A percentile compares a stretch with the other conserved stretches of the same genome.
These are phyloP conservation scores for Poa pratensis DNA, from an alignment of 176 grass and related monocot genomes.

Conservation along the genomic window DNA sequence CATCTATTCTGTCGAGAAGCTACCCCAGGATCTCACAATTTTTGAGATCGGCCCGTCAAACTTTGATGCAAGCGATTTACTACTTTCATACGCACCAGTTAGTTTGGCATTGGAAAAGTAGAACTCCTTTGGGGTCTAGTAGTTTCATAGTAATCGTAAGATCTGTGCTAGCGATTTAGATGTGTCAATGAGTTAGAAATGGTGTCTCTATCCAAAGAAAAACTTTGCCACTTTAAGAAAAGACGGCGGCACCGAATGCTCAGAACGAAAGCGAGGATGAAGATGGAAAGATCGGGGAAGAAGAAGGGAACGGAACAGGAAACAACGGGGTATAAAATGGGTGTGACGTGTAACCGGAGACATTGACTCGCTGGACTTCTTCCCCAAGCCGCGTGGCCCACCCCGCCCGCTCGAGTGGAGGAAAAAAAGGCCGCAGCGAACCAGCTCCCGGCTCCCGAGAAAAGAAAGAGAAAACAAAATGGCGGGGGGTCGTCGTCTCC, in stretches of 20 bases:
- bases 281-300: constrained; percentile 18
- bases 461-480: constrained; percentile 32
- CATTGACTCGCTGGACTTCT: constrained; percentile 59
- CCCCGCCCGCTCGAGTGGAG: neutral
- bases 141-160: no score
- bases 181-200: neutral
- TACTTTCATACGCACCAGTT: no score
- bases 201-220: neutral
- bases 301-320: neutral
- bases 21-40: neutral
- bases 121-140: no score
- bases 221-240: neutral
- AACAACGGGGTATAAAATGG: no score
- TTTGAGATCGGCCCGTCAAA: neutral
- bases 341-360: constrained; percentile 37
- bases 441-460: constrained; percentile 33
- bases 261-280: neutral
- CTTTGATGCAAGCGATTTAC: neutral
- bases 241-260: neutral
- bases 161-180: no score
- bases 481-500: constrained; percentile 65
- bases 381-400: constrained; percentile 39
- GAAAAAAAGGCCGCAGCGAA: constrained; percentile 24
- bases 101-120: no score
- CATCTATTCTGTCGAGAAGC: neutral